A percentile compares a stretch with the other conserved stretches of the same genome.
Evolutionary conservation across 805 yeast genomes (phyloP).

Genomic region (Ascoidea rubescens): DNA sequence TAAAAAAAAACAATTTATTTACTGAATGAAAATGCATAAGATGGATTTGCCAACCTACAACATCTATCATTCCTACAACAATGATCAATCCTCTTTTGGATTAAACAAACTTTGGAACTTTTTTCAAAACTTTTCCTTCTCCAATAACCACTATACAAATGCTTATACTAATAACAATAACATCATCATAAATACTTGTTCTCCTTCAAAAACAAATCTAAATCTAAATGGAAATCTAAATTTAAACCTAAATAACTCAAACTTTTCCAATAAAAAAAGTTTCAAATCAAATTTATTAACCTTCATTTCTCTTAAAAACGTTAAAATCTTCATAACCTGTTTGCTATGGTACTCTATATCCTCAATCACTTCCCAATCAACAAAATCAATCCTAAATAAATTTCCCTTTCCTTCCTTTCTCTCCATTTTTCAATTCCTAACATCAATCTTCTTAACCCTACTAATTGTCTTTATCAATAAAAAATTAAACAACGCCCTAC

Average conservation of each 20-base stretch:
- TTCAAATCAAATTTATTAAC: no score
- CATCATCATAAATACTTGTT: no score
- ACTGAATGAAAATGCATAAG: no score
- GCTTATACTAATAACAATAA: no score
- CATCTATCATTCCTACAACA: not conserved
- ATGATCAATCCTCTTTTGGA: not conserved
- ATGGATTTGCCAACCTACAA: not conserved
- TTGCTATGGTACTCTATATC: constrained; percentile 25
- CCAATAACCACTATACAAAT: no score
- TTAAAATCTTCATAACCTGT: constrained; percentile 19
- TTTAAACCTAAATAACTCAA: no score
- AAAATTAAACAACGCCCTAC: not conserved
- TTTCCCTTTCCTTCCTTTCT: constrained; percentile 23
- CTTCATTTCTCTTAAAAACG: constrained; percentile 18
- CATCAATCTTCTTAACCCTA: constrained; percentile 19
- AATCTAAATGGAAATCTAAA: no score
- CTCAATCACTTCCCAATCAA: constrained; percentile 25
- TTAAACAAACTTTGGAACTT: no score
- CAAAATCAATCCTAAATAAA: constrained; percentile 19
- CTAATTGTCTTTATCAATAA: constrained; percentile 15
- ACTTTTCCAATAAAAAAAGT: no score
- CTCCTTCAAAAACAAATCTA: no score
- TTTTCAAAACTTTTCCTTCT: not conserved
- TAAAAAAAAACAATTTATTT: no score
- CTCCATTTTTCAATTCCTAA: constrained; percentile 23